Evolutionary conservation across 306 rosid species (phyloP), one percentile per base, ranked within the genome.

Genomic region (Astragalus membranaceus): DNA sequence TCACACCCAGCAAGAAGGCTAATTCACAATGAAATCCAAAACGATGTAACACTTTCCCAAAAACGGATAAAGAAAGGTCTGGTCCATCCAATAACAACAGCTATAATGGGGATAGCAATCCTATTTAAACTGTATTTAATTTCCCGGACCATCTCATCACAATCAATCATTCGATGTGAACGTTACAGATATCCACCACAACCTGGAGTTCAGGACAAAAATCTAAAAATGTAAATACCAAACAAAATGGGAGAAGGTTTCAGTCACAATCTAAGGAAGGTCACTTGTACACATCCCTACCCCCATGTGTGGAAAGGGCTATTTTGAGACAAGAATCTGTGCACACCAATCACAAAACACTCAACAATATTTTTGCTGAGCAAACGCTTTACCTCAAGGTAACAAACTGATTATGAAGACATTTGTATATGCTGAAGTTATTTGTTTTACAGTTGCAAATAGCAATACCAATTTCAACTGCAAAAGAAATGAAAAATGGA

Each of bases 401-500:
- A 13, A 11, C 37, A 23, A 67, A 67, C 8, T 60, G n/a, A 42
- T 51, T 60, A 12, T 43, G n/a, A 43, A 32, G 17, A 44, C 52
- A 53, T 8, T 60, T 8, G 50, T n/a, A 47, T 35, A 29, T 39
- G 75, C 30, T 7, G 23, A 29, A 35, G 12, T 17, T 48, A 10
- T 54, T 39, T 12, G 17, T 50, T 54, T 32, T 48, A 53, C 51
- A 17, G 8, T 46, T 47, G 61, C 37, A 67, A 68, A 54, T 20
- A 57, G 55, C 35, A 41, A 64, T 33, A n/a, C n/a, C n/a, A 57
- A 70, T 33, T 26, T 60, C 60, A 57, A 60, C 46, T 63, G 20
- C 12, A 49, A 53, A 39, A 49, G 12, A 67, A 32, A 49, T 29
- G 55, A 79, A 77, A 78, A 67, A 50, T 49, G 42, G 60, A 35